A percentile compares a stretch with the other conserved stretches of the same genome.
Evolutionary conservation across 805 yeast species (phyloP).

Genomic region (Barnettozyma salicaria): DNA sequence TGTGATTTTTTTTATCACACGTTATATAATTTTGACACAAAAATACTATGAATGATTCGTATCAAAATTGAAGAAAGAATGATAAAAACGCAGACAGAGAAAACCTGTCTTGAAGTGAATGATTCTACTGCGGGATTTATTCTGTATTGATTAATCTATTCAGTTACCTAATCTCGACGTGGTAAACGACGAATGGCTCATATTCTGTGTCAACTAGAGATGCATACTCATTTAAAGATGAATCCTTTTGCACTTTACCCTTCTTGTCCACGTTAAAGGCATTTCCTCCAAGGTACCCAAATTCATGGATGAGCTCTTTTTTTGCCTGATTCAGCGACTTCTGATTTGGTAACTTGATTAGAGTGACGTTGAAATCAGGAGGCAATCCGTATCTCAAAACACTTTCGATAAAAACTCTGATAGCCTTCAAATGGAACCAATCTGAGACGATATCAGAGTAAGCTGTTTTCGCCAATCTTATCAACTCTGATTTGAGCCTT

Average conservation of each 20-base stretch:
- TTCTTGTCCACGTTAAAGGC: conserved; percentile 67
- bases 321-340: conserved; percentile 52
- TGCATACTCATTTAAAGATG: conserved; percentile 77
- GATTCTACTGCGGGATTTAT: no score
- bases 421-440: conserved; percentile 86
- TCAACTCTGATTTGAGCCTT: conserved; percentile 66
- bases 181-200: conserved; percentile 91
- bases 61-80: neutral
- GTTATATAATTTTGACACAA: no score
- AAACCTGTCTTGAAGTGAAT: no score
- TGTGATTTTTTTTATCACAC: no score
- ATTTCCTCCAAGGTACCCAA: conserved; percentile 87
- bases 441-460: conserved; percentile 77
- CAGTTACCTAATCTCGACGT: conserved; percentile 42
- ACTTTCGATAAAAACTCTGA: conserved; percentile 86
- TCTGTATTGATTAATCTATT: no score
- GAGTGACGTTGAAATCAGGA: conserved; percentile 67
- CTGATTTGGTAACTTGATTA: conserved; percentile 39
- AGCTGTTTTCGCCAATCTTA: conserved; percentile 83
- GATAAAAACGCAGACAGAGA: neutral
- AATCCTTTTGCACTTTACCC: conserved; percentile 60
- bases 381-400: conserved; percentile 96
- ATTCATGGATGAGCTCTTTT: conserved; percentile 62
- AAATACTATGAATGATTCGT: no score
- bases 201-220: conserved; percentile 90